Conservation (phyloP, 306 rosid species). For the Begonia peltatifolia region DNA sequence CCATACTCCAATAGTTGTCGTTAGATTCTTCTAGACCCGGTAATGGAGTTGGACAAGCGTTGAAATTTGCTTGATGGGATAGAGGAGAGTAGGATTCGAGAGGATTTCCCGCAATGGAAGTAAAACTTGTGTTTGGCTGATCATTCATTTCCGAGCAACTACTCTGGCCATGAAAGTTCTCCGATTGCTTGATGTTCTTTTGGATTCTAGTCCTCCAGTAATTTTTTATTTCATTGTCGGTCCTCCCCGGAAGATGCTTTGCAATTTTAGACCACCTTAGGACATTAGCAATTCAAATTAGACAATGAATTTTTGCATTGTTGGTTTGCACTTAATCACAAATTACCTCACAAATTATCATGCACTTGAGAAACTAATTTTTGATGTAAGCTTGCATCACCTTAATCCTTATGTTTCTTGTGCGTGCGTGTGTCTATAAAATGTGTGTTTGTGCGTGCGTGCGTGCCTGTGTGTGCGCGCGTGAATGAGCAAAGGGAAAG, state of each 20-base stretch:
- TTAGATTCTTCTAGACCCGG: constrained; percentile 15
- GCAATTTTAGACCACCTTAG: constrained; percentile 97
- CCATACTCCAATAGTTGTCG: constrained; percentile 51
- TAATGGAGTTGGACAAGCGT: constrained; percentile 22
- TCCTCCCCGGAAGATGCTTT: constrained; percentile 87
- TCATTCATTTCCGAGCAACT: not conserved
- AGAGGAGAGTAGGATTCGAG: constrained; percentile 17
- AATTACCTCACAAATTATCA: too few species aligned
- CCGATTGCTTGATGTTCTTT: constrained; percentile 64
- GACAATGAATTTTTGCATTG: too few species aligned
- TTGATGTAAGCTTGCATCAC: too few species aligned
- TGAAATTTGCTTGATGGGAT: constrained; percentile 15
- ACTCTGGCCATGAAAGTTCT: not conserved
- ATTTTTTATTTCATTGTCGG: constrained; percentile 91
- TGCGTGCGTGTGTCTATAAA: too few species aligned
- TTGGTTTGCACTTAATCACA: too few species aligned
- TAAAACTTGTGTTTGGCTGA: not conserved
- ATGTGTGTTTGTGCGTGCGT: too few species aligned
- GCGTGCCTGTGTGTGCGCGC: too few species aligned
- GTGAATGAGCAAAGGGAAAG: too few species aligned
- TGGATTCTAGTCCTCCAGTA: constrained; percentile 98
- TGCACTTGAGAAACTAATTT: too few species aligned
- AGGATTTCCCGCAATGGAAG: not conserved
- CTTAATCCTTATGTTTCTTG: too few species aligned
- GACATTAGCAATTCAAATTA: not conserved